Conservation (phyloP, 1,284 basidiomycete species). For the Sporisorium graminicola region DNA sequence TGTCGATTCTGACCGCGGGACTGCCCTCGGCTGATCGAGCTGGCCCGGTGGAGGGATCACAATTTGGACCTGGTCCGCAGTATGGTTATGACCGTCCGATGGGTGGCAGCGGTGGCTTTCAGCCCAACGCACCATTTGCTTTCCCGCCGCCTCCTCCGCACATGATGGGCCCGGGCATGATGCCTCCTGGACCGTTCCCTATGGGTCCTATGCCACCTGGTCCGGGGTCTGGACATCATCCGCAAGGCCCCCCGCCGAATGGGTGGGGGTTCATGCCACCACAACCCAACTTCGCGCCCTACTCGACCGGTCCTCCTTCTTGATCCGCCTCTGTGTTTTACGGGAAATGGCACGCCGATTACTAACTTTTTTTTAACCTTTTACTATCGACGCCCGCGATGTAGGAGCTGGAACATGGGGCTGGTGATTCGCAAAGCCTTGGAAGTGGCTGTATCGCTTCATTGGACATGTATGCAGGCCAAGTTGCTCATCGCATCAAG, state of each 20-base stretch:
- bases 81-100: constrained; percentile 25
- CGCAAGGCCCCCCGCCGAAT: constrained; percentile 18
- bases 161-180: constrained; percentile 38
- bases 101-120: constrained; percentile 17
- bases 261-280: constrained; percentile 34
- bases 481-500: no score
- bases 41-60: constrained; percentile 14
- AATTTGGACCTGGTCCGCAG: constrained; percentile 12
- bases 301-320: constrained; percentile 42
- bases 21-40: constrained; percentile 14
- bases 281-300: constrained; percentile 33
- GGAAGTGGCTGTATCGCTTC: background rate
- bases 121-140: constrained; percentile 27
- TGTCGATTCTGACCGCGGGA: constrained; percentile 47
- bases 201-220: constrained; percentile 32
- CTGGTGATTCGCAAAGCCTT: constrained; percentile 37
- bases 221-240: constrained; percentile 17
- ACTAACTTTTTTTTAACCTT: background rate
- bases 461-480: background rate
- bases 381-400: background rate
- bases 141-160: constrained; percentile 47
- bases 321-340: background rate
- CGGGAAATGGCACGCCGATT: background rate
- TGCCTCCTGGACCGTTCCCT: constrained; percentile 37
- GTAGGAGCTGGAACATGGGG: constrained; percentile 53